Evolutionary conservation across 2,329 filamentous ascomycete genomes (phyloP).

Genomic region (Botrytis tulipae): DNA sequence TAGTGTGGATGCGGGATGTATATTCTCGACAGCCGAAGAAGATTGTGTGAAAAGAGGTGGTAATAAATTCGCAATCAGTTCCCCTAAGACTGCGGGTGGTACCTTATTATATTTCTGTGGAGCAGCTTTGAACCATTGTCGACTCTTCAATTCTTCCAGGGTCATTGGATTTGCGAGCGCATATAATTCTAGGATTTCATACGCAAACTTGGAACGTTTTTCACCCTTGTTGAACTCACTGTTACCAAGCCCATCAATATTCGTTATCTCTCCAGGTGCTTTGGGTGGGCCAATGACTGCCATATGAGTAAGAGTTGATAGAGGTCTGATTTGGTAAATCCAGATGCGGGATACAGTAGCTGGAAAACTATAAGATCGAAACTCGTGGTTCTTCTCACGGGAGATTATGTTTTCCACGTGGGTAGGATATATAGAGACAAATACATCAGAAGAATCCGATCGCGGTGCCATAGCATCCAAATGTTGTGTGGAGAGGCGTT

Average conservation of each 20-base stretch:
- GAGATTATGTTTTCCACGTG: constrained; percentile 50
- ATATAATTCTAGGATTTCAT: constrained; percentile 57
- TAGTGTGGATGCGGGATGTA: background rate
- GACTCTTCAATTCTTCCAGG: constrained; percentile 50
- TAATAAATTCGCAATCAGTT: constrained; percentile 57
- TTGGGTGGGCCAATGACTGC: constrained; percentile 51
- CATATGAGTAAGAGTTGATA: constrained; percentile 56
- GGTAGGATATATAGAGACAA: constrained; percentile 50
- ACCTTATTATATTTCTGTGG: constrained; percentile 55
- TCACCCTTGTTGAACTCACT: constrained; percentile 42
- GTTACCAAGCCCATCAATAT: constrained; percentile 50
- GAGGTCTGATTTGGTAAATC: constrained; percentile 54
- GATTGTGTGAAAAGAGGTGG: constrained; percentile 47
- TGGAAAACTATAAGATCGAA: constrained; percentile 56
- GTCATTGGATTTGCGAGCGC: constrained; percentile 59
- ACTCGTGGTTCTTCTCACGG: constrained; percentile 54
- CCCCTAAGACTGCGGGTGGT: constrained; percentile 55
- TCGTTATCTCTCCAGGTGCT: constrained; percentile 48
- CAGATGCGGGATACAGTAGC: constrained; percentile 57
- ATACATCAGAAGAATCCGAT: constrained; percentile 52
- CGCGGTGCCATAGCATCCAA: constrained; percentile 50
- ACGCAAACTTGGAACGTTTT: constrained; percentile 40
- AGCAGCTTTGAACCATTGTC: constrained; percentile 52
- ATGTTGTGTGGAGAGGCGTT: constrained; percentile 51
- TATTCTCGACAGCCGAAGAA: background rate